Evolutionary conservation across 768 basidiomycete species (phyloP), one percentile per base, ranked within the genome.

Genomic region (Asterophora parasitica): DNA sequence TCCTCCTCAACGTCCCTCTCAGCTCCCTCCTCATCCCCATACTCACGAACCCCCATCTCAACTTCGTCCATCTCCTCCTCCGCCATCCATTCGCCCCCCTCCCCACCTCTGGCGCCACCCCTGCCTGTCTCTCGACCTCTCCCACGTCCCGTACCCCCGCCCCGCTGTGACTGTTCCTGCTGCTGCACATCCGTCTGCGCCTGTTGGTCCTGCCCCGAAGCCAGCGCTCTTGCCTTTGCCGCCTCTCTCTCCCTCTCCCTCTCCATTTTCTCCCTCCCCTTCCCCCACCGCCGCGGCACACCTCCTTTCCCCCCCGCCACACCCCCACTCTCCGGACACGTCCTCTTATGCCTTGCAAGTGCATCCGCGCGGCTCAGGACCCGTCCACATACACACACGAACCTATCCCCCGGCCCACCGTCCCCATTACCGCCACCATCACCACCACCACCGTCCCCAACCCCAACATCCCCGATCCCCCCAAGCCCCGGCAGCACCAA

Each of bases 301-400:
- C 20, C 9, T 11, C 33, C 23, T 20, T 23, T 8, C 19, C 33
- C 23, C 12, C 44, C 44, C 44, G 16, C 35, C 35, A 11, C 36
- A 35, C 23, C 33, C 44, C 20, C 27, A 46, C 35, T 38, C 44
- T 46, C 44, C 35, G 13, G 37, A 46, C 44, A 46, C 12, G 44
- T 46, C 44, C 44, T 36, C 36, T 37, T 26, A 46, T 46, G 44
- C 35, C 44, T 46, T 27, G 44, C 23, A 35, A 46, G 16, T 23
- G 44, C 44, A 36, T 46, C 44, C 35, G 34, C 44, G n/a, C 44
- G 33, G 28, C 34, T 36, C 20, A 46, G 13, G 23, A 46, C 44
- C 34, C 44, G 17, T 35, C 44, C 44, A 37, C 44, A 46, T 23
- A 40, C 23, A 12, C 39, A 40, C n/a, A 40, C 26, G n/a, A 40